Conservation (phyloP, 176 grass and related monocot genomes). For the Pontederia paniculata region DNA sequence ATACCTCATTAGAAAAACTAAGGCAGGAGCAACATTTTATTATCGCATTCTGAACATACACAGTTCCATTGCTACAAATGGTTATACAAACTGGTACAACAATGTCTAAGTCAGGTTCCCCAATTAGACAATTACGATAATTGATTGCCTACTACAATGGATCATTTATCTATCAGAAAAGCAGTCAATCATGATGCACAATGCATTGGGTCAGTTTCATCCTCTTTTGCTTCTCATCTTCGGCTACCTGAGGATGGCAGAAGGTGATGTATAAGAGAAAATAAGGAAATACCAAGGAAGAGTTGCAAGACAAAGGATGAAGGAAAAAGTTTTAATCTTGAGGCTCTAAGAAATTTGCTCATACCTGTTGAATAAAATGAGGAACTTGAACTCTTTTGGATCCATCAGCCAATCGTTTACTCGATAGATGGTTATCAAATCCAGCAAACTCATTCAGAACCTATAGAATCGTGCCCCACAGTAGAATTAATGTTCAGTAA, state of each 20-base stretch:
- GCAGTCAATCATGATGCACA: slow-evolving; percentile 26
- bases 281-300: not conserved
- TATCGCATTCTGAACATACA: no score
- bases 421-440: slow-evolving; percentile 26
- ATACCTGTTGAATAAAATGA: slow-evolving; percentile 34
- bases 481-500: not conserved
- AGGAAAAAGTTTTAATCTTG: not conserved
- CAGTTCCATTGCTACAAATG: no score
- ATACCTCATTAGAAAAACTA: no score
- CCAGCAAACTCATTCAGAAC: slow-evolving; percentile 64
- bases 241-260: slow-evolving; percentile 11
- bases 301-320: not conserved
- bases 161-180: no score
- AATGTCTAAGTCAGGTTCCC: no score
- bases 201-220: slow-evolving; percentile 20
- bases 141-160: not conserved
- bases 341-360: not conserved
- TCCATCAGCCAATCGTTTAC: slow-evolving; percentile 67
- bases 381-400: slow-evolving; percentile 76
- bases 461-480: slow-evolving; percentile 21
- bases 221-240: slow-evolving; percentile 25
- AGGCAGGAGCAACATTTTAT: no score
- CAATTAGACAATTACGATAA: not conserved
- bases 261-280: not conserved
- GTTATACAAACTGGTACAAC: no score